phyloP scores from a whole-genome alignment of 768 basidiomycete genomes.

The Hirschioporus abietinus region DNA sequence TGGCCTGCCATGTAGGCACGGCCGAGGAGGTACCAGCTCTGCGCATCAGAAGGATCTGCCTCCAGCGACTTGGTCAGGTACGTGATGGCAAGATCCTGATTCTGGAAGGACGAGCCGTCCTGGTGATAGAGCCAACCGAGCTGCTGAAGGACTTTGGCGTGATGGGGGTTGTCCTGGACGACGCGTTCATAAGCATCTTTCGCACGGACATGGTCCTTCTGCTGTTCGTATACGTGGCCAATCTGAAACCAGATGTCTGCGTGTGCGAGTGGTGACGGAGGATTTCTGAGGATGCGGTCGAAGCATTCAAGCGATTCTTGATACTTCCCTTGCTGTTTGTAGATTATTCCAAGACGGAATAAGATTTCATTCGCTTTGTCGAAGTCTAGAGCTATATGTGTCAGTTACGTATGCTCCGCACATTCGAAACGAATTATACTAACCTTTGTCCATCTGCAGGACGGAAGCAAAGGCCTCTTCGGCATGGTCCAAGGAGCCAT shows the following conservation, averaged over 20 bases:
- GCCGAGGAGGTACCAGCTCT: conserved; percentile 98
- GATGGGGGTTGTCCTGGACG: conserved; percentile 84
- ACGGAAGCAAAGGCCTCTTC: conserved; percentile 98
- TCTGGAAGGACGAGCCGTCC: conserved; percentile 90
- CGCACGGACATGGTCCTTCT: conserved; percentile 90
- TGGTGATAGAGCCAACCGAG: conserved; percentile 98
- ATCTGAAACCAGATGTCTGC: conserved; percentile 99
- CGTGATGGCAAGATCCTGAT: conserved; percentile 89
- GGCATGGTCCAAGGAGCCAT: conserved; percentile 96
- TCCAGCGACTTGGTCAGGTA: conserved; percentile 94
- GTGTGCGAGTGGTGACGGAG: conserved; percentile 91
- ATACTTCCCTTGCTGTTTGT: conserved; percentile 98
- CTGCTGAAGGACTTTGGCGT: conserved; percentile 97
- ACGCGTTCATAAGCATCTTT: conserved; percentile 97
- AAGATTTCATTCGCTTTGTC: conserved; percentile 99
- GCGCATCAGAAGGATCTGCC: conserved; percentile 95
- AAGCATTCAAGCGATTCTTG: conserved; percentile 86
- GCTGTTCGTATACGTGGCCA: conserved; percentile 96
- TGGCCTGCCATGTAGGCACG: conserved; percentile 98
- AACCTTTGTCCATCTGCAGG: conserved; percentile 94
- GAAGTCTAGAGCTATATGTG: conserved; percentile 52
- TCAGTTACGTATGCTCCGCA: conserved; percentile 15
- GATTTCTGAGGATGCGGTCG: conserved; percentile 92
- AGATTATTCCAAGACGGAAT: conserved; percentile 97
- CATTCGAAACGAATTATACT: conserved; percentile 24